phyloP scores from a whole-genome alignment of 2,329 filamentous ascomycete species.

The Xylariomycetidae sp. region DNA sequence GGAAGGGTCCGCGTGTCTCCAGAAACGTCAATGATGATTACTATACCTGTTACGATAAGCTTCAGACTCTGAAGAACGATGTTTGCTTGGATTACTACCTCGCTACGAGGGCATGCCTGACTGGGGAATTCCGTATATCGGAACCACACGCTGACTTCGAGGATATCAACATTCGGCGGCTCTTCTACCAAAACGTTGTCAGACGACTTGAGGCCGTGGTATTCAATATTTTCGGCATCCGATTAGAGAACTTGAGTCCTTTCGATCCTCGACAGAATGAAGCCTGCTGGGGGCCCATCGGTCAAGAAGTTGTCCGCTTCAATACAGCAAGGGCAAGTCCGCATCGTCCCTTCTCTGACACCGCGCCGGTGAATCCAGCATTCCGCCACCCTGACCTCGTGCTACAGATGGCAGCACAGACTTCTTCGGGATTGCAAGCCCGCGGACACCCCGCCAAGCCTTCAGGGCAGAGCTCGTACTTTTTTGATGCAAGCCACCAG shows the following conservation, averaged over 20 bases:
- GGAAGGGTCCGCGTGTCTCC: background rate
- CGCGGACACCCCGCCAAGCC: background rate
- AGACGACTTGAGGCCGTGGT: constrained; percentile 4
- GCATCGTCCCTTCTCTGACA: too few species aligned
- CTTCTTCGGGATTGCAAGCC: too few species aligned
- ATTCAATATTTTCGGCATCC: constrained; percentile 1
- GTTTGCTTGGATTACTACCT: constrained; percentile 6
- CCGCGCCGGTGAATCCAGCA: too few species aligned
- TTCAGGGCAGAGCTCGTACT: constrained; percentile 1
- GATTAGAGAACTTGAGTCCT: constrained; percentile 1
- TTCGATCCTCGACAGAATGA: constrained; percentile 1
- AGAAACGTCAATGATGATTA: constrained; percentile 2
- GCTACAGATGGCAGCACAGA: too few species aligned
- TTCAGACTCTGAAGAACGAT: constrained; percentile 2
- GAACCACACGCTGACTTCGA: constrained; percentile 1
- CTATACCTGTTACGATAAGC: constrained; percentile 3
- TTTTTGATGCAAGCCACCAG: constrained; percentile 5
- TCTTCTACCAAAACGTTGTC: constrained; percentile 6
- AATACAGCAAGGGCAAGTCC: background rate
- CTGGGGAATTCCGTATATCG: constrained; percentile 1
- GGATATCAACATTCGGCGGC: constrained; percentile 1
- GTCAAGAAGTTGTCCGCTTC: constrained; percentile 4
- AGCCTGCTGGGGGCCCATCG: constrained; percentile 3
- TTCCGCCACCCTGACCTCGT: too few species aligned
- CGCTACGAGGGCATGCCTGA: constrained; percentile 4